phyloP scores from a whole-genome alignment of 129 eudicot genomes.

The Artemisia tridentata region DNA sequence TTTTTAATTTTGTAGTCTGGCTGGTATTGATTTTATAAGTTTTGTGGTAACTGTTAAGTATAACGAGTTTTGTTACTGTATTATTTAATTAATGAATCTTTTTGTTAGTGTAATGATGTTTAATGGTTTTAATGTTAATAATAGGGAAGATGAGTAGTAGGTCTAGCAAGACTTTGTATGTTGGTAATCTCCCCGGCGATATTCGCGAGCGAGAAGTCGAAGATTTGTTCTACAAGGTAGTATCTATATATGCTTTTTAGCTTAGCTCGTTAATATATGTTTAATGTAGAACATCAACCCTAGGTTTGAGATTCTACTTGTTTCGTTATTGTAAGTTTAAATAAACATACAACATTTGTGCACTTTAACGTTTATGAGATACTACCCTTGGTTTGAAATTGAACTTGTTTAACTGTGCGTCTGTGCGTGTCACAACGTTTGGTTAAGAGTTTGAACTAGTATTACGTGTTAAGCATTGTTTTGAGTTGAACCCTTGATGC shows the following conservation, averaged over 20 bases:
- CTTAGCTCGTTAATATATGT: not conserved
- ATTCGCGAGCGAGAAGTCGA: constrained; percentile 88
- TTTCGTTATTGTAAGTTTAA: not conserved
- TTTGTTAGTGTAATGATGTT: no score
- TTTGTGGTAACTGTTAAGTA: no score
- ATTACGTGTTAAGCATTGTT: not conserved
- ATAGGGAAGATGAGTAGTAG: constrained; percentile 74
- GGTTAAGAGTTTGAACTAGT: no score
- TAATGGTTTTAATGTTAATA: constrained; percentile 8
- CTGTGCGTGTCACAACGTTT: no score
- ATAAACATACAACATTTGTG: not conserved
- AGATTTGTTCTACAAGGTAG: constrained; percentile 85
- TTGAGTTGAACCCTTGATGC: no score
- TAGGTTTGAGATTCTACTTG: not conserved
- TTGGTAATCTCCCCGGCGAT: constrained; percentile 91
- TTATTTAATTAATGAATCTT: not conserved
- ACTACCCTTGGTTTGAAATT: no score
- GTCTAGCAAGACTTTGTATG: constrained; percentile 71
- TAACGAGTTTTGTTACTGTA: no score
- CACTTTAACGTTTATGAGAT: no score
- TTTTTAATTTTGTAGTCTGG: no score
- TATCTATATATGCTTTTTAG: not conserved
- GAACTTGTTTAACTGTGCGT: no score
- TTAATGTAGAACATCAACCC: not conserved
- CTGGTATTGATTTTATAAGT: no score